A percentile compares a stretch with the other conserved stretches of the same genome.
phyloP scores from a whole-genome alignment of 352 stramenopile species.

The Pythium vanterpoolii region DNA sequence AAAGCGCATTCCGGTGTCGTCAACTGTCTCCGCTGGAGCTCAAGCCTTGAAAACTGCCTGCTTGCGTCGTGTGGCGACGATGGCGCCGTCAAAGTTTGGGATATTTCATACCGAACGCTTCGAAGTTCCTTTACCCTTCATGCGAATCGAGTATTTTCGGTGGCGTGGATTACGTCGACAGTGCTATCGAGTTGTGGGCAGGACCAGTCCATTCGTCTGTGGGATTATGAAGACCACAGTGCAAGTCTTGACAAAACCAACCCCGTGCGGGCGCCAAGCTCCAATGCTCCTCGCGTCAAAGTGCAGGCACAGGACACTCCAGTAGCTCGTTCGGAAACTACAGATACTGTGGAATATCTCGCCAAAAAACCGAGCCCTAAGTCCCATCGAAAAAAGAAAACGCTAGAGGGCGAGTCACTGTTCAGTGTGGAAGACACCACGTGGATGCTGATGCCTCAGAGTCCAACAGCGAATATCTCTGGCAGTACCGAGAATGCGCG shows the following conservation, averaged over 20 bases:
- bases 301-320: neutral
- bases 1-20: constrained; percentile 38
- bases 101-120: constrained; percentile 21
- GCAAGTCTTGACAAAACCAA: neutral
- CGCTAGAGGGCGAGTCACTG: neutral
- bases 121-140: constrained; percentile 40
- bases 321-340: neutral
- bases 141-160: constrained; percentile 45
- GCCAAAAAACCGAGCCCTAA: neutral
- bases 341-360: neutral
- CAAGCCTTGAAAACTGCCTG: constrained; percentile 10
- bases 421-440: neutral
- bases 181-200: constrained; percentile 57
- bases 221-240: constrained; percentile 24
- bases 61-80: constrained; percentile 57
- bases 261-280: neutral
- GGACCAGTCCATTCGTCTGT: constrained; percentile 66
- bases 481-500: neutral
- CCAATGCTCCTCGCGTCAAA: neutral
- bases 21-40: constrained; percentile 44
- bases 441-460: constrained; percentile 2
- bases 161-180: constrained; percentile 48
- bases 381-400: constrained; percentile 12
- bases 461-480: neutral
- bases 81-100: constrained; percentile 57